Base-by-base conservation (phyloP, 169 alveolate genomes). In the Nephromyces sp. region DNA sequence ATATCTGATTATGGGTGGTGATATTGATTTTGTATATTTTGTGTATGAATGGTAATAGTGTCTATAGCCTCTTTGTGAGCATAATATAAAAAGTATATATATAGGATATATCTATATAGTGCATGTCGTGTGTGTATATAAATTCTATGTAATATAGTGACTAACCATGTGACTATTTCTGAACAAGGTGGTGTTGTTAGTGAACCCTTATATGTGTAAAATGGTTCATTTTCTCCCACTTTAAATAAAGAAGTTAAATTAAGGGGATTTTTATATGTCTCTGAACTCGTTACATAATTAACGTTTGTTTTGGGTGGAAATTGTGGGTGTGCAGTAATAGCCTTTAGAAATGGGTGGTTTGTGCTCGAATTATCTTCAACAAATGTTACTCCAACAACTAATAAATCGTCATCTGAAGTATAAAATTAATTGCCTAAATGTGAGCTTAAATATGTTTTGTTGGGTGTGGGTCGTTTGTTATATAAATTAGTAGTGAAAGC, bases 141-240 rank as follows among this genome's bases (percentile, higher is more conserved):
- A 15, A n/a, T 62, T 21, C 43, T 21, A 15, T 21, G 29, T n/a
- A 8, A 62, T 43, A 43, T 15, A 15, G 57, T n/a, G 27, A 3
- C 76, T 1, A 24, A 70, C 77, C 77, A 70, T 21, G n/a, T 22
- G 1, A 70, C 77, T 27, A 1, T 27, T 28, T 70, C 77, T 4
- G 61, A 3, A 65, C 77, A 70, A 3, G 77, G 77, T 1, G 77
- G 77, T 2, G 77, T 70, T 3, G 77, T 70, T 29, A 70, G 77
- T 8, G 77, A 70, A 3, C 77, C 77, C 25, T 28, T 3, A 65
- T 70, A 70, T 5, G 52, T 21, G 69, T 52, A 70, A 62, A 69
- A 69, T 1, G 28, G 29, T 1, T 4, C 4, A 8, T 15, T 15
- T 1, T 33, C 43, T 2, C 1, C 67, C n/a, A n/a, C n/a, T 15